Evolutionary conservation across 495 filamentous ascomycete genomes (phyloP), one percentile per base, ranked within the genome.

Genomic region (Cercophora sp.): DNA sequence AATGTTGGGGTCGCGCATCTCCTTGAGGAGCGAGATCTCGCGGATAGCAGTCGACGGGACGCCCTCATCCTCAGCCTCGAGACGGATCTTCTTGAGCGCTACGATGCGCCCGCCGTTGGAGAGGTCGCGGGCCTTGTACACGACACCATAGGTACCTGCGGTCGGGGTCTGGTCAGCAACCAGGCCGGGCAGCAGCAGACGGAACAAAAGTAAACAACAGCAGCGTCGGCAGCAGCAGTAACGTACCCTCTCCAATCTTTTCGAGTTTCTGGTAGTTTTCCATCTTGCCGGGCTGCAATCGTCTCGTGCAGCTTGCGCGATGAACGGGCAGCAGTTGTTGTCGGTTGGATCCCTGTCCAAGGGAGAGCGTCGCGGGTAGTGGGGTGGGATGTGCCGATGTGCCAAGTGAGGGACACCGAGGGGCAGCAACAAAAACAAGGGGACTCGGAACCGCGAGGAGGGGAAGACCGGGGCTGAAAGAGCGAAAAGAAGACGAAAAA

Each of bases 231-330:
- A 32, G 29, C 6, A 13, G 13, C 6, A 32, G 13, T 32, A 32
- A 32, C 29, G 29, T 70, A 96, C 93, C 93, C 80, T 99, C 93
- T 61, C 93, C 93, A 70, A 99, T 94, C 76, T 99, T 99, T 78
- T 99, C 93, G 52, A 99, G 86, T 75, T 96, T 96, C 77, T 97
- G 91, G 71, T 99, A 99, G 70, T 96, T 96, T 67, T 99, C 93
- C 93, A 99, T 99, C 53, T 48, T 39, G 49, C 50, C 46, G 45
- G 16, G 26, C n/a, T n/a, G n/a, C n/a, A n/a, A n/a, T 43, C 40
- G 40, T 25, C 8, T 11, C 15, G 22, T 16, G 22, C 15, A 24
- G 27, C 0, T 23, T 15, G 22, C 5, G 19, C 9, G n/a, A n/a
- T n/a, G n/a, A n/a, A n/a, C n/a, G n/a, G n/a, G n/a, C n/a, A n/a